Base-by-base conservation (phyloP, 1,284 basidiomycete species). In the Hortiboletus rubellus region DNA sequence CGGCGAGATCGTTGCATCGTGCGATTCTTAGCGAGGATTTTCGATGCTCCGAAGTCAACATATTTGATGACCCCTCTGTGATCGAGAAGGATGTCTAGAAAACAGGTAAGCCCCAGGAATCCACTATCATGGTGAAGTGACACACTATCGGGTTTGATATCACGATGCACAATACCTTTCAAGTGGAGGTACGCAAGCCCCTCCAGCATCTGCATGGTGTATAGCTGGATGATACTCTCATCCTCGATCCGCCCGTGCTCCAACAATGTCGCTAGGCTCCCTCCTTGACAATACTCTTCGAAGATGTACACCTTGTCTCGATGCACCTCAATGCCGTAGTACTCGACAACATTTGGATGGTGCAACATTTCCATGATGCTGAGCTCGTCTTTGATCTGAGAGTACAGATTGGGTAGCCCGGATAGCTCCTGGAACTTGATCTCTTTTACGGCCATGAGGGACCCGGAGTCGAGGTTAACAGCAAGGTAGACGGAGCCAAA, bases 261-360 rank as follows among this genome's bases (percentile, higher is more conserved):
- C 55, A 99, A 78, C 52, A 98, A 77, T 46, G 92, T 84, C 1
- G 92, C 94, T 54, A 99, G 74, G 72, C 93, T 97, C 14, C 97
- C 97, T 41, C 96, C 96, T 69, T 96, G 92, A 71, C 97, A 99
- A 73, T 92, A 99, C 77, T 99, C 96, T 74, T 99, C 96, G 72
- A 99, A 99, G 64, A 99, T 98, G 77, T 97, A 99, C 12, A 99
- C 95, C 74, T 96, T 96, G 77, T 99, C 97, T 24, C 97, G 90
- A 72, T 99, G 96, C 7, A 98, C 96, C 74, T 99, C 97, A 66
- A 99, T 97, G 40, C 97, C 97, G 70, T 98, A 98, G 75, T 98
- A 99, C 74, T 99, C 96, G 57, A 99, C 97, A 55, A 99, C 92
- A 70, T 99, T 99, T 15, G 94, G 94, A 74, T 99, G 97, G 63